Conservation (phyloP, 108 stramenopile species). For the Pseudonitzschia delicatissima region DNA sequence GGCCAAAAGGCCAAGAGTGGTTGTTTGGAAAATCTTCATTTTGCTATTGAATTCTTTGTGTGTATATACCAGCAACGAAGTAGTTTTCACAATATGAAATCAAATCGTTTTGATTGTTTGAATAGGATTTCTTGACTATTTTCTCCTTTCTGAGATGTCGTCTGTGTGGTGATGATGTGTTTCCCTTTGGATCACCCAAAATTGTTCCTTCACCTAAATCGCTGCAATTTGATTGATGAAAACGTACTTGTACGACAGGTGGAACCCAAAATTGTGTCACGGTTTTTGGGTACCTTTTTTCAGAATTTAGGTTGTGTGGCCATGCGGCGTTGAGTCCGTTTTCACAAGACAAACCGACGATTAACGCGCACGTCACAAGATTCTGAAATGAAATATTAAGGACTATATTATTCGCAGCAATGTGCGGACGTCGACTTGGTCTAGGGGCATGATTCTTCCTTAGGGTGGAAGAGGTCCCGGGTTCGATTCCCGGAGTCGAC, state of each 20-base stretch:
- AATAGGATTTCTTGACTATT: no score
- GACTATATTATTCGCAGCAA: no score
- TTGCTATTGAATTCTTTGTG: background rate
- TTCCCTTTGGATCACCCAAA: background rate
- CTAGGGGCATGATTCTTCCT: conserved; percentile 79
- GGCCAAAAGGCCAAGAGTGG: conserved; percentile 4
- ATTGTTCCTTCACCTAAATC: no score
- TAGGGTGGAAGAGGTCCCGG: conserved; percentile 88
- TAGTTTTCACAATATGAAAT: no score
- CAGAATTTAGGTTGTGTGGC: background rate
- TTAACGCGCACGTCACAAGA: no score
- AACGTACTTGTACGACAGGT: background rate
- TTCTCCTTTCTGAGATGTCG: no score
- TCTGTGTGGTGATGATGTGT: background rate
- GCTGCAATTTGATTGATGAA: background rate
- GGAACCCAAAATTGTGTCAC: background rate
- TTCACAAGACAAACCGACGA: no score
- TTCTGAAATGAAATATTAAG: background rate
- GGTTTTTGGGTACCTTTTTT: background rate
- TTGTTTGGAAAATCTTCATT: background rate
- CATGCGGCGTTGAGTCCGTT: no score
- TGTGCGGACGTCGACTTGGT: conserved; percentile 44
- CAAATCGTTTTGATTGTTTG: no score
- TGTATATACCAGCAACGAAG: no score
- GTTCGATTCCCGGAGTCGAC: conserved; percentile 86